Evolutionary conservation across 371 early-diverging fungal species (phyloP).

Genomic region (Mucor velutinosus): DNA sequence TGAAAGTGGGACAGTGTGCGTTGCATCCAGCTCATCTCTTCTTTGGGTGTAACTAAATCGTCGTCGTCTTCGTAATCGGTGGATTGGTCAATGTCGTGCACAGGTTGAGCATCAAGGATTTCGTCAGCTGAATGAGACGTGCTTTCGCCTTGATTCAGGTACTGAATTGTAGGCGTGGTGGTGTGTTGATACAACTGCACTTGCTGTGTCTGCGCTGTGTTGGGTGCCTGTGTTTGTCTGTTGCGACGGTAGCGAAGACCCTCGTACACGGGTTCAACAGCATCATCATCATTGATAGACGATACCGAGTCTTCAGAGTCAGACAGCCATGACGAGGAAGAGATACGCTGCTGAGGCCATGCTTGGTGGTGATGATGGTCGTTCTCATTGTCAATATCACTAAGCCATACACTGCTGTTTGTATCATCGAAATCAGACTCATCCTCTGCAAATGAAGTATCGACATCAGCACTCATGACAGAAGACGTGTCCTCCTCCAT

Average conservation of each 20-base stretch:
- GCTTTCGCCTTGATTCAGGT: conserved; percentile 23
- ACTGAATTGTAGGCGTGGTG: conserved; percentile 28
- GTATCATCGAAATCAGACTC: conserved; percentile 13
- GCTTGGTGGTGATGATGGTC: background rate
- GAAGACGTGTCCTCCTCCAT: conserved; percentile 24
- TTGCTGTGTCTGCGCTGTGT: background rate
- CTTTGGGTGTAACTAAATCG: background rate
- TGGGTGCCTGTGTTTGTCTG: background rate
- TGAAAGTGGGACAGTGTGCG: conserved; percentile 49
- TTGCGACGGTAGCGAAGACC: conserved; percentile 30
- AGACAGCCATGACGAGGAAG: conserved; percentile 27
- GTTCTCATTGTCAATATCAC: conserved; percentile 23
- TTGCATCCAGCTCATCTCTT: conserved; percentile 45
- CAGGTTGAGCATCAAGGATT: conserved; percentile 26
- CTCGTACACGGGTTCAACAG: background rate
- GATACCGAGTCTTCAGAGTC: conserved; percentile 28
- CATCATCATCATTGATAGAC: background rate
- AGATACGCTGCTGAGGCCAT: conserved; percentile 4
- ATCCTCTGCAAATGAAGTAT: conserved; percentile 34
- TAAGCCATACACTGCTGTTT: conserved; percentile 26
- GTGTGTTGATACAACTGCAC: background rate
- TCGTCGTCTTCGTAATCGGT: conserved; percentile 20
- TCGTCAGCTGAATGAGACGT: conserved; percentile 21
- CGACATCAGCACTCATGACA: conserved; percentile 37
- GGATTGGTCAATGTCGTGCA: conserved; percentile 1